Percentiles rank a stretch among this genome's conserved stretches.
Conservation (phyloP, 306 rosid species). For the Dalbergia cochinchinensis region DNA sequence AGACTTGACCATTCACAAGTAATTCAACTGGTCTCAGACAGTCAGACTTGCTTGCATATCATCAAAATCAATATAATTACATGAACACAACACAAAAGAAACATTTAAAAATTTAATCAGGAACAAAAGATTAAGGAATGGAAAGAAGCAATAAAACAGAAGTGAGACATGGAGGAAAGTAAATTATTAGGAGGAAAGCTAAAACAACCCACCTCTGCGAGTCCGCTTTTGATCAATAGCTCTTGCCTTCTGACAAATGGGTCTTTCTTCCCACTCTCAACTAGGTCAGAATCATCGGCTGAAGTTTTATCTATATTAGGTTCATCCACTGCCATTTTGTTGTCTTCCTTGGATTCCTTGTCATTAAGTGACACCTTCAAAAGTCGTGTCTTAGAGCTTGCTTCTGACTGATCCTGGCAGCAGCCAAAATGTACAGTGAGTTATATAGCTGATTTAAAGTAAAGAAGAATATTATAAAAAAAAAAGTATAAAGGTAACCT, state of each 20-base stretch:
- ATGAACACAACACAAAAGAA: conserved; percentile 1
- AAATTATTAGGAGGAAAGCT: conserved; percentile 24
- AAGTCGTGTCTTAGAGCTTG: conserved; percentile 48
- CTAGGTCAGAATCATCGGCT: conserved; percentile 53
- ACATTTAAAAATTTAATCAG: conserved; percentile 8
- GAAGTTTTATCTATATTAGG: conserved; percentile 49
- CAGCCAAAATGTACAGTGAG: conserved; percentile 24
- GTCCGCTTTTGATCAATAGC: conserved; percentile 88
- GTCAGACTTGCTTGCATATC: not conserved
- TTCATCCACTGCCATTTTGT: conserved; percentile 47
- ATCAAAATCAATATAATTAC: not conserved
- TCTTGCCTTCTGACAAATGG: conserved; percentile 89
- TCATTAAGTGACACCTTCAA: conserved; percentile 53
- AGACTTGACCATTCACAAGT: conserved; percentile 32
- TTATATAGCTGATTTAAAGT: conserved; percentile 30
- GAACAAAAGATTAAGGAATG: conserved; percentile 14
- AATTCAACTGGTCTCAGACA: conserved; percentile 16
- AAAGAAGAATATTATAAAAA: conserved; percentile 21
- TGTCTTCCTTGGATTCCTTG: conserved; percentile 57
- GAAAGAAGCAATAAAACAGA: conserved; percentile 26
- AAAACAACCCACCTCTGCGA: conserved; percentile 83
- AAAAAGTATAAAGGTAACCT: conserved; percentile 57
- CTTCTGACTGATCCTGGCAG: conserved; percentile 63
- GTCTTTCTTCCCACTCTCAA: conserved; percentile 92
- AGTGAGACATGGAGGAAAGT: conserved; percentile 26